Evolutionary conservation across 345 rosid species (phyloP), one percentile per base, ranked within the genome.

Genomic region (Eucalyptus coolabah): DNA sequence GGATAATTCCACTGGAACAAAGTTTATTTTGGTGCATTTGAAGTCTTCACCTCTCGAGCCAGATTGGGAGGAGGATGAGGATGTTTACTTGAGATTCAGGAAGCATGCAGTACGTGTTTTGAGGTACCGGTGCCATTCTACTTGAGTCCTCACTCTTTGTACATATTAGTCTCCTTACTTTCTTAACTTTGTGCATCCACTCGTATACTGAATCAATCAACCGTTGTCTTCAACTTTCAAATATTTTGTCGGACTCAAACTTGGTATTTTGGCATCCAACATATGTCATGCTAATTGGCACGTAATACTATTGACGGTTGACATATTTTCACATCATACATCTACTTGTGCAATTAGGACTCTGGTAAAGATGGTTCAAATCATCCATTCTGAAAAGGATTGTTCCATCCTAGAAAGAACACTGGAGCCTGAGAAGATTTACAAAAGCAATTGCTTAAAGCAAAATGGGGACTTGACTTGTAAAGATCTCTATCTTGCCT

Each of bases 51-150:
- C 97, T 67, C 56, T 90, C 80, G 96, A 97, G 92, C 97, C 98
- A 12, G 98, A 98, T 90, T 97, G 98, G 98, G 97, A 95, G 86
- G 94, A 96, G 28, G 63, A 67, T 23, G 94, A 92, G 91, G 95
- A 95, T 88, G 99, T 50, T 50, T 50, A 6, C 51, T 50, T 50
- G 91, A 93, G 86, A 91, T 96, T 93, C 89, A 95, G 99, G 40
- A 97, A 92, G 91, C 94, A 95, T 88, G 99, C 98, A 11, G 67
- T 95, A 89, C 94, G 90, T 88, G 92, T 92, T 94, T 96, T 94
- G 98, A 97, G 99, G 99, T 96, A 94, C 88, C 56, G 6, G 8
- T 72, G 12, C 82, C 45, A 34, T 6, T 11, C 26, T 47, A 18
- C 51, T 40, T 15, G 37, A 88, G 34, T 56, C 86, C 45, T 10